phyloP scores from a whole-genome alignment of 768 basidiomycete species.

The Boletus sp. region DNA sequence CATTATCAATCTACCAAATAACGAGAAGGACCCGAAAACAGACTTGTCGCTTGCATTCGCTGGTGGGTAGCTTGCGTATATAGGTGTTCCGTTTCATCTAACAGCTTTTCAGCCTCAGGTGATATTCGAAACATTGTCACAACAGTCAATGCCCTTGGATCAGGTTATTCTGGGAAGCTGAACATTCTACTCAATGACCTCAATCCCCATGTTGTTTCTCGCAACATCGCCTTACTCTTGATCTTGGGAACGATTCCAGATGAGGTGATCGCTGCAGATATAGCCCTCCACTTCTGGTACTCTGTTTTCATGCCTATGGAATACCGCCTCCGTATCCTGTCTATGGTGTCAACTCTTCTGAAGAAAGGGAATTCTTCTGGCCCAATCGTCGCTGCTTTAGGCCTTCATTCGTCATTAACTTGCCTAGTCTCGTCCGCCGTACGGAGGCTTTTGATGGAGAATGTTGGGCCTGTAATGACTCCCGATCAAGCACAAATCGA shows the following conservation, averaged over 20 bases:
- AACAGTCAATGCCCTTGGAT: conserved; percentile 42
- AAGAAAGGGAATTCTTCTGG: background rate
- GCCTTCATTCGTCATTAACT: conserved; percentile 14
- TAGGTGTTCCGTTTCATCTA: background rate
- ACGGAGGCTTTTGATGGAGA: conserved; percentile 13
- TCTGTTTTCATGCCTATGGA: conserved; percentile 40
- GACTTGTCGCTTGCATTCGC: conserved; percentile 26
- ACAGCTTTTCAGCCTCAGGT: conserved; percentile 40
- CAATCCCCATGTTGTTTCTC: conserved; percentile 27
- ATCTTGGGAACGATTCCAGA: conserved; percentile 38
- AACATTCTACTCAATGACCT: conserved; percentile 43
- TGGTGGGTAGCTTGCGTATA: conserved; percentile 12
- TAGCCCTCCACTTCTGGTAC: conserved; percentile 49
- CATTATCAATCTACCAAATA: conserved; percentile 26
- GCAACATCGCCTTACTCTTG: conserved; percentile 42
- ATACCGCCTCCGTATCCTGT: conserved; percentile 25
- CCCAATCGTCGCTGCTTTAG: conserved; percentile 11
- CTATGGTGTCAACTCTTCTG: conserved; percentile 18
- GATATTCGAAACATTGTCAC: conserved; percentile 44
- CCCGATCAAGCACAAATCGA: conserved; percentile 27
- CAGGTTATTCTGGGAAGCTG: conserved; percentile 38
- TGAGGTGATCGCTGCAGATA: conserved; percentile 35
- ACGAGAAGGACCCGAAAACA: conserved; percentile 14
- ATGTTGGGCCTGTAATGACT: conserved; percentile 16
- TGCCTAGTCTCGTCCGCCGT: conserved; percentile 10